These are phyloP conservation scores for Elongisporangium anandrum DNA, from an alignment of 352 stramenopile species.

Conservation along the genomic window DNA sequence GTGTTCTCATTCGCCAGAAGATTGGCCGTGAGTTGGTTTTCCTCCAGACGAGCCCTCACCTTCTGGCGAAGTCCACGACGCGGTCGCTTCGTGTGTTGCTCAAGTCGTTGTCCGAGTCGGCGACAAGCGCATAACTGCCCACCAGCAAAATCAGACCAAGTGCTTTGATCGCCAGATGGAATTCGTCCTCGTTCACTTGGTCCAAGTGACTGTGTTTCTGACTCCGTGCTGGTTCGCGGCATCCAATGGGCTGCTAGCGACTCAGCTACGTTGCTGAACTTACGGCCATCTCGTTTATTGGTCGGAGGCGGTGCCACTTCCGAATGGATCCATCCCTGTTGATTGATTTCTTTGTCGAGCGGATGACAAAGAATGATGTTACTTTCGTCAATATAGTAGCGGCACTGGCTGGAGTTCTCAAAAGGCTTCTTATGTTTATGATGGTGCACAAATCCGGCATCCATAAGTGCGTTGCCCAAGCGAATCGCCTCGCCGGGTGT, in stretches of 20 bases:
- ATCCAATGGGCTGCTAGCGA: neutral
- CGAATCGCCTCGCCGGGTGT: constrained; percentile 23
- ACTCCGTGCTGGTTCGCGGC: neutral
- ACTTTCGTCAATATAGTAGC: constrained; percentile 43
- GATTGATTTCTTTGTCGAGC: neutral
- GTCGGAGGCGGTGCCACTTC: neutral
- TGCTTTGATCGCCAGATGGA: neutral
- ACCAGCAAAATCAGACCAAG: neutral
- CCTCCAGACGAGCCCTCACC: constrained; percentile 13
- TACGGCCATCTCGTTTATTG: neutral
- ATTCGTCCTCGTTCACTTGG: neutral
- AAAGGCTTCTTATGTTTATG: constrained; percentile 17
- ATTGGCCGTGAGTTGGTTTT: constrained; percentile 31
- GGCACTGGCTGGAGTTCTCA: constrained; percentile 7
- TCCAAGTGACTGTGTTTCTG: neutral
- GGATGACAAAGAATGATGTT: constrained; percentile 27
- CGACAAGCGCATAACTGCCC: constrained; percentile 26
- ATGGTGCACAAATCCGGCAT: constrained; percentile 44
- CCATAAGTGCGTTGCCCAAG: constrained; percentile 45
- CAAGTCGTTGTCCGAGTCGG: constrained; percentile 33
- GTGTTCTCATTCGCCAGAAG: constrained; percentile 14
- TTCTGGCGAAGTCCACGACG: constrained; percentile 23
- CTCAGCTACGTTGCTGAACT: neutral
- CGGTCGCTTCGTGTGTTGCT: constrained; percentile 10
- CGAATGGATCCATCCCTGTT: neutral